Percentiles rank a stretch among this genome's conserved stretches.
These are phyloP conservation scores for Fraxinus nigra DNA, from an alignment of 305 asterid species.

Conservation along the genomic window DNA sequence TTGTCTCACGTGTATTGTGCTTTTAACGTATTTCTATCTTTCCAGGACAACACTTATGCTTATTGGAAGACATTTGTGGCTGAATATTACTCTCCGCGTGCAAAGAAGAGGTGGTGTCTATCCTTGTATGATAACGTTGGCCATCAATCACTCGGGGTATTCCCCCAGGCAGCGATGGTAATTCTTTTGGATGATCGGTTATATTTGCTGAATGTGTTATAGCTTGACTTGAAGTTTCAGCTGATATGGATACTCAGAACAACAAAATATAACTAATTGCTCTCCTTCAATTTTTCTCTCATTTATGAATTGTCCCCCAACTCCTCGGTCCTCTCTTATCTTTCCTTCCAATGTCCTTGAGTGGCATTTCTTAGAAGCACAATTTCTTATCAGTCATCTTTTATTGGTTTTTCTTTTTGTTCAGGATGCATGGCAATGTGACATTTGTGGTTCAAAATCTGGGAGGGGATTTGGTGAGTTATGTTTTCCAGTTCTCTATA, in stretches of 20 bases:
- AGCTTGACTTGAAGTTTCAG: slow-evolving; percentile 9
- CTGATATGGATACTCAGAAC: neutral
- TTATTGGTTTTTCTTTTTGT: slow-evolving; percentile 24
- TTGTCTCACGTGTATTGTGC: slow-evolving; percentile 7
- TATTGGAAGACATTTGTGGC: slow-evolving; percentile 95
- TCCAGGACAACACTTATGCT: slow-evolving; percentile 74
- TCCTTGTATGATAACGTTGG: slow-evolving; percentile 85
- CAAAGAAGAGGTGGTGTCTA: slow-evolving; percentile 95
- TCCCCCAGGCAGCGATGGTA: slow-evolving; percentile 95
- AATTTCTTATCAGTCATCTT: slow-evolving; percentile 10
- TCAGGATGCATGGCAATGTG: slow-evolving; percentile 97
- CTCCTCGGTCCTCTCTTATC: neutral
- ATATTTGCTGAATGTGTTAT: slow-evolving; percentile 1
- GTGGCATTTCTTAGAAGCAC: slow-evolving; percentile 4
- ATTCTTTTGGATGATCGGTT: slow-evolving; percentile 25
- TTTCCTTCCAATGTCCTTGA: slow-evolving; percentile 2
- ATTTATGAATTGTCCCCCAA: neutral
- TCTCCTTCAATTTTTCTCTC: neutral
- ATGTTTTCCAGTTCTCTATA: neutral
- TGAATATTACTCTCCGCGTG: slow-evolving; percentile 87
- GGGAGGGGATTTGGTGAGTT: slow-evolving; percentile 96
- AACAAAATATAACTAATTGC: neutral
- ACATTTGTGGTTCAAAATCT: slow-evolving; percentile 87
- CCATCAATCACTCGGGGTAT: slow-evolving; percentile 84
- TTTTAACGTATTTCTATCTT: slow-evolving; percentile 21